Evolutionary conservation across 805 yeast species (phyloP).

Genomic region (Wickerhamomyces mucosus): DNA sequence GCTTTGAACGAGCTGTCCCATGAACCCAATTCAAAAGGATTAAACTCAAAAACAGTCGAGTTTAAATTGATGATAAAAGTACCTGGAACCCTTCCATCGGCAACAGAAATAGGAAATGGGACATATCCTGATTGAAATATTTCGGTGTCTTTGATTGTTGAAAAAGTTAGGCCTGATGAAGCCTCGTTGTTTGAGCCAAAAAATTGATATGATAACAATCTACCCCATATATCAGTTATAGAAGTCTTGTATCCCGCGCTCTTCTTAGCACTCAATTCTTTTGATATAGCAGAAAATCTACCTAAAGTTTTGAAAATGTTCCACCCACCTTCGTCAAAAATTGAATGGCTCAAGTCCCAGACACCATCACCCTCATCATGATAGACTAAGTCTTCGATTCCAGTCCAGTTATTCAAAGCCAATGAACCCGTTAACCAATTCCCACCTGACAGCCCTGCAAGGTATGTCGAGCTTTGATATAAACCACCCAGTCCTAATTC

Average conservation of each 20-base stretch:
- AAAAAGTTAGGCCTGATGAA: slow-evolving; percentile 54
- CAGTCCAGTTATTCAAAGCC: slow-evolving; percentile 60
- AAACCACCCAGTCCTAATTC: slow-evolving; percentile 61
- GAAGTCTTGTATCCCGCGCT: slow-evolving; percentile 62
- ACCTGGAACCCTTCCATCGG: slow-evolving; percentile 55
- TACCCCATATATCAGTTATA: slow-evolving; percentile 74
- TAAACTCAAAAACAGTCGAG: slow-evolving; percentile 58
- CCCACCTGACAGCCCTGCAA: slow-evolving; percentile 77
- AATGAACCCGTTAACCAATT: slow-evolving; percentile 70
- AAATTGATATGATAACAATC: slow-evolving; percentile 62
- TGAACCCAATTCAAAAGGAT: slow-evolving; percentile 72
- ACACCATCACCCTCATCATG: slow-evolving; percentile 47
- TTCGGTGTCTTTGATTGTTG: slow-evolving; percentile 48
- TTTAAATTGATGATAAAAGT: slow-evolving; percentile 45
- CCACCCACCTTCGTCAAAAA: slow-evolving; percentile 54
- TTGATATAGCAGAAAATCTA: slow-evolving; percentile 45
- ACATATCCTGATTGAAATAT: slow-evolving; percentile 51
- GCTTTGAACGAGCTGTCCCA: slow-evolving; percentile 72
- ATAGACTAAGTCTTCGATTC: slow-evolving; percentile 45
- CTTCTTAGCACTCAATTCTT: slow-evolving; percentile 41
- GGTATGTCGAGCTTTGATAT: slow-evolving; percentile 56
- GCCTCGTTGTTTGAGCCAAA: slow-evolving; percentile 50
- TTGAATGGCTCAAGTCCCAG: slow-evolving; percentile 30
- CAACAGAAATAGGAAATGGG: slow-evolving; percentile 64
- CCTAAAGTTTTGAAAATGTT: slow-evolving; percentile 40